Conservation (phyloP, 371 early-diverging fungal genomes). For the Ecytonucleospora hepatopenaei region DNA sequence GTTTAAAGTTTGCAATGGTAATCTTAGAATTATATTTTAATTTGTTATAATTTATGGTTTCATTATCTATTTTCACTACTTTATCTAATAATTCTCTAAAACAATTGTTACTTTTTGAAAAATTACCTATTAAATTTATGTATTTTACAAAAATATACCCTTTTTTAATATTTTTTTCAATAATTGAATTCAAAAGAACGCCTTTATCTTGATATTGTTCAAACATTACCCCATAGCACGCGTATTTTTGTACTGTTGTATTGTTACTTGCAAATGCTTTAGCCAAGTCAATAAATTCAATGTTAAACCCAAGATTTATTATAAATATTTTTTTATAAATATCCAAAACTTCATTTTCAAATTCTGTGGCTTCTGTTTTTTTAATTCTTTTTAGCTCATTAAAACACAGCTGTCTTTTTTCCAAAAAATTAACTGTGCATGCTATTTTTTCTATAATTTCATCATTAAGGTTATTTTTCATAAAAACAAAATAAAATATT, state of each 20-base stretch:
- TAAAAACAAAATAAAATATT: too few species aligned
- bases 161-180: conserved; percentile 21
- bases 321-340: conserved; percentile 9
- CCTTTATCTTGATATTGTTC: conserved; percentile 2
- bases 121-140: conserved; percentile 30
- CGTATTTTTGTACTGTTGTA: conserved; percentile 15
- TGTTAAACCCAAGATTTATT: conserved; percentile 8
- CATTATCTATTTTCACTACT: too few species aligned
- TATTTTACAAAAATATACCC: conserved; percentile 6
- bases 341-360: neutral
- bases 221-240: conserved; percentile 25
- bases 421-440: too few species aligned
- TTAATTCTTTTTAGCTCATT: neutral
- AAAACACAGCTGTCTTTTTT: neutral
- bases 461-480: too few species aligned
- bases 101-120: too few species aligned
- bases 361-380: neutral
- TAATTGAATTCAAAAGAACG: conserved; percentile 24
- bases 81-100: too few species aligned
- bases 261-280: conserved; percentile 18
- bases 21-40: too few species aligned
- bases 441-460: too few species aligned
- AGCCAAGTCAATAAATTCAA: conserved; percentile 28
- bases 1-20: too few species aligned
- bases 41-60: too few species aligned